Base-by-base conservation (phyloP, 2,329 filamentous ascomycete genomes). In the Penicillium oxalicum region DNA sequence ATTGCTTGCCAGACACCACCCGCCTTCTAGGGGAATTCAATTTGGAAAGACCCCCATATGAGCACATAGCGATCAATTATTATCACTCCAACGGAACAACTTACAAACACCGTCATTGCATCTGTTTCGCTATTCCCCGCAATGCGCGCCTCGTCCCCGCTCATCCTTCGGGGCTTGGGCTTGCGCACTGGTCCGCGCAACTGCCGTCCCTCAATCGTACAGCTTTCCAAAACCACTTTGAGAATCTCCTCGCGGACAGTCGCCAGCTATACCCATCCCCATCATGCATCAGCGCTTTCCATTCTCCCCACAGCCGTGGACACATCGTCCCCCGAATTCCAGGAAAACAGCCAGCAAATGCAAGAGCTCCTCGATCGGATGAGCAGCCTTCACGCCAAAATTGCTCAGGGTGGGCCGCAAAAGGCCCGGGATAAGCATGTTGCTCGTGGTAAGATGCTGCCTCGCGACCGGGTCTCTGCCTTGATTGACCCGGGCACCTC, bases 371-470 rank as follows among this genome's bases (percentile, higher is more conserved):
- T 88, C 63, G 73, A 75, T 47, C 79, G 78, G 18, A 77, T 97
- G 61, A 78, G 84, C 51, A 74, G 77, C 45, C 76, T 97, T 50
- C 88, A 91, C 50, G 72, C 76, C 40, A 82, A 78, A 57, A 86
- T 88, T 48, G 81, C 88, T 44, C 77, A 80, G 55, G 91, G 91
- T 45, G 93, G 93, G 0, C 74, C 88, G 1, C 79, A 84, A 49
- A 93, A 93, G 68, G 88, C 91, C 4, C 78, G 87, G 50, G 83
- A 91, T 55, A 96, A 96, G 74, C 91, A 97, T 65, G 71, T 94
- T 24, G 81, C 84, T 32, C 78, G 91, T 59, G 88, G 88, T 55
- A 97, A 97, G 78, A 95, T 97, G 90, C 78, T 98, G 48, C 89
- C 91, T 2, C 77, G 93, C 56, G 91, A 97, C 69, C 84, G 91